Base-by-base conservation (phyloP, 1,284 basidiomycete genomes). In the Porogramme epimiltina region DNA sequence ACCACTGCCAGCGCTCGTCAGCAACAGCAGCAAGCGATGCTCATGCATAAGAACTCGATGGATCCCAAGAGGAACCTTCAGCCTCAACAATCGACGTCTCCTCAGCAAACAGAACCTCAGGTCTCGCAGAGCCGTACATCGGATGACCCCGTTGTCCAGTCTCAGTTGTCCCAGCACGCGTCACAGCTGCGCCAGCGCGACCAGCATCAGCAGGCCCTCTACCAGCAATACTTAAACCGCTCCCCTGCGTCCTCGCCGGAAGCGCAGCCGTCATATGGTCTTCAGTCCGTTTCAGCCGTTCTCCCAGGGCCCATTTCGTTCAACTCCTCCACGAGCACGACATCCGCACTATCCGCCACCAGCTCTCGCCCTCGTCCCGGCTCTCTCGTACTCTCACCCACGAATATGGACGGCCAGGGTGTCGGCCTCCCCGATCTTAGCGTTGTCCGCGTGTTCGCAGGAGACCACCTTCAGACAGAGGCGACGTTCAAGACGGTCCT, bases 401-500 rank as follows among this genome's bases (percentile, higher is more conserved):
- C 79, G 3, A 61, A 76, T 3, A 74, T 80, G 52, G 85, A 86
- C 51, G 82, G 80, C 11, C 78, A 81, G 51, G 80, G 77, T 9
- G 76, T 83, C 2, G 80, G 79, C 16, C 85, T 91, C 6, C 93
- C 93, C 0, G 88, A 95, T 59, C 81, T 98, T 52, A 97, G 90
- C 62, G 95, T 99, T 53, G 85, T 98, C 47, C 89, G 95, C 18
- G 85, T 99, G 40, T 98, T 99, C 67, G 95, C 95, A 0, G 96
- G 95, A 9, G 85, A 90, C 56, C 78, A 88, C 57, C 66, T 94
- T 49, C 86, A 95, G 65, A 93, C 92, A 1, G 95, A 98, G 60
- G 92, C 94, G 3, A 97, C 95, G 1, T 99, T 98, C 81, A 98
- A 98, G 76, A 98, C 96, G 1, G 96, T 97, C 1, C 73, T 98